Evolutionary conservation across 2,329 filamentous ascomycete species (phyloP).

Genomic region (Lecanicillium sp.): DNA sequence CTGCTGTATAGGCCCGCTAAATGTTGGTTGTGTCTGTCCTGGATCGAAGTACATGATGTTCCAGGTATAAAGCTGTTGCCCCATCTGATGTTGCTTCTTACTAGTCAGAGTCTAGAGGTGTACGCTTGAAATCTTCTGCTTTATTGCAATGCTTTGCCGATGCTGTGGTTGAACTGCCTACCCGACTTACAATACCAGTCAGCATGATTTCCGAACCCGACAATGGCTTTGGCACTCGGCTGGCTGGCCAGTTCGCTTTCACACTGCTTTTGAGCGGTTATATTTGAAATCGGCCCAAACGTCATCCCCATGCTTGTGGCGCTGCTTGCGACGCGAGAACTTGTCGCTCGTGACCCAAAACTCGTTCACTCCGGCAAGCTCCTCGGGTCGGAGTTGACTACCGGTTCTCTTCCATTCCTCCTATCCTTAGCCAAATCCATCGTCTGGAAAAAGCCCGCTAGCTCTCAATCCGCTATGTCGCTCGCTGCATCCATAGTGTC

Average conservation of each 20-base stretch:
- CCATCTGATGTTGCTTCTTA: too few species aligned
- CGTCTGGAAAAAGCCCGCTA: neutral
- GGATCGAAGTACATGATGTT: too few species aligned
- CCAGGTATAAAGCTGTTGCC: too few species aligned
- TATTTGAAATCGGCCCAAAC: neutral
- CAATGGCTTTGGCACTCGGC: neutral
- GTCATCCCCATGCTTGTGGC: neutral
- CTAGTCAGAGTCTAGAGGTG: too few species aligned
- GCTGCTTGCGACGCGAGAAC: neutral
- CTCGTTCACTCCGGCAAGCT: neutral
- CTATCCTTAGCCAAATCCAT: neutral
- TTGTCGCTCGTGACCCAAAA: neutral
- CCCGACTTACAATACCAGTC: too few species aligned
- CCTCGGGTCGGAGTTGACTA: neutral
- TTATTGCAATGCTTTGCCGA: too few species aligned
- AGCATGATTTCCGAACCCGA: neutral
- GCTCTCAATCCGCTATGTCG: neutral
- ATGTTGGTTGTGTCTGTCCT: too few species aligned
- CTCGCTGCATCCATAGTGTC: neutral
- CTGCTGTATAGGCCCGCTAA: too few species aligned
- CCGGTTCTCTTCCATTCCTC: neutral
- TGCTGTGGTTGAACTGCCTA: too few species aligned
- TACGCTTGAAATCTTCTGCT: too few species aligned
- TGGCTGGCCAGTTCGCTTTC: neutral
- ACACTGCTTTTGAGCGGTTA: neutral